Percentiles rank a stretch among this genome's conserved stretches.
Evolutionary conservation across 441 rosid species (phyloP).

Genomic region (Melianthus villosus): DNA sequence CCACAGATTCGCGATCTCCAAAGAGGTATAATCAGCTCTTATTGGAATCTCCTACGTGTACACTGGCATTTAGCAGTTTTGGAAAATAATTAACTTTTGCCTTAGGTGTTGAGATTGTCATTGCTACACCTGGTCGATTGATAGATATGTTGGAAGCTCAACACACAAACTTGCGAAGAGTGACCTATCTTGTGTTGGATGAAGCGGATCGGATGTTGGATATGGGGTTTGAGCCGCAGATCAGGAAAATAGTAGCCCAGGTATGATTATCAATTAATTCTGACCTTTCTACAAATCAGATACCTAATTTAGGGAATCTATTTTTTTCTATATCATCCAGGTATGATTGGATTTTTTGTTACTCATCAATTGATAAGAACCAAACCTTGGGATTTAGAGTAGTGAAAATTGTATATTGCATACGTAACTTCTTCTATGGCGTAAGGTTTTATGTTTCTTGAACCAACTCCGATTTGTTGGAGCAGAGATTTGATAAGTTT

Average conservation of each 20-base stretch:
- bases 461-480: too few relatives aligned
- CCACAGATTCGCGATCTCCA: slow-evolving; percentile 91
- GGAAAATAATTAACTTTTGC: slow-evolving; percentile 4
- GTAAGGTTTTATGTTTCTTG: too few relatives aligned
- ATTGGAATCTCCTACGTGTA: slow-evolving; percentile 1
- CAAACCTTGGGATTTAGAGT: too few relatives aligned
- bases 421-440: too few relatives aligned
- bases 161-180: slow-evolving; percentile 66
- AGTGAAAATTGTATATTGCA: too few relatives aligned
- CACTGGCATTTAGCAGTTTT: slow-evolving; percentile 1
- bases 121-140: slow-evolving; percentile 95
- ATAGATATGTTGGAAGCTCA: slow-evolving; percentile 89
- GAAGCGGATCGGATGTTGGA: slow-evolving; percentile 98
- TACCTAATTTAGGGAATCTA: too few relatives aligned
- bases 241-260: slow-evolving; percentile 75
- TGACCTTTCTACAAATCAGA: background rate
- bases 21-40: slow-evolving; percentile 37
- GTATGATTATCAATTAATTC: slow-evolving; percentile 17
- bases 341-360: too few relatives aligned
- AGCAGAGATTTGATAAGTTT: too few relatives aligned
- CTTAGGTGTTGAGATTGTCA: slow-evolving; percentile 78
- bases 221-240: slow-evolving; percentile 99
- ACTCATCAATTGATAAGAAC: too few relatives aligned
- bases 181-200: slow-evolving; percentile 88
- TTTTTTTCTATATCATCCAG: too few relatives aligned